These are phyloP conservation scores for Agrocybe pediades DNA, from an alignment of 768 basidiomycete genomes.

Conservation along the genomic window DNA sequence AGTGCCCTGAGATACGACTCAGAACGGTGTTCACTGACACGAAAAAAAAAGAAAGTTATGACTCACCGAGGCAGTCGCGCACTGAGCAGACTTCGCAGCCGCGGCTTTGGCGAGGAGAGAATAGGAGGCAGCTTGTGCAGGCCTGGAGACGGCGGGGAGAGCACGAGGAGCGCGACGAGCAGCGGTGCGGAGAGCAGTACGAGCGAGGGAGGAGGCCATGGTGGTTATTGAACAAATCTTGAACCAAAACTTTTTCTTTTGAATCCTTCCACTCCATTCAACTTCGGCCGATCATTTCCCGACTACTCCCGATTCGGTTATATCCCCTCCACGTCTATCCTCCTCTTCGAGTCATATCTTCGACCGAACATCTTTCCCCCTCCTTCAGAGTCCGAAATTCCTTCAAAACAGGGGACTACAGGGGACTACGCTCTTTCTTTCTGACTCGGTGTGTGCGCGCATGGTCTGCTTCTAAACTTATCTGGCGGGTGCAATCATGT, in stretches of 20 bases:
- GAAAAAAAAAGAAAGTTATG: background rate
- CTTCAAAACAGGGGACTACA: no score
- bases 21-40: background rate
- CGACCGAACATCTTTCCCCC: background rate
- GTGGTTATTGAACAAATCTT: conserved; percentile 27
- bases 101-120: conserved; percentile 62
- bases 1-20: conserved; percentile 31
- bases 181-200: conserved; percentile 66
- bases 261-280: conserved; percentile 8
- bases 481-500: no score
- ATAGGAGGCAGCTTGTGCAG: conserved; percentile 61
- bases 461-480: no score
- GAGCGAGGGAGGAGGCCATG: conserved; percentile 65
- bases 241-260: conserved; percentile 21
- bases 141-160: conserved; percentile 39
- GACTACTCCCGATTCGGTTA: conserved; percentile 4
- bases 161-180: conserved; percentile 67
- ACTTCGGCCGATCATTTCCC: conserved; percentile 13
- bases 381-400: no score
- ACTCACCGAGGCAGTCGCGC: conserved; percentile 34
- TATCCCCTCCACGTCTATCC: background rate
- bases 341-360: background rate
- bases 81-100: conserved; percentile 39
- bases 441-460: no score
- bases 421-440: no score